A percentile compares a stretch with the other conserved stretches of the same genome.
phyloP scores from a whole-genome alignment of 2,329 filamentous ascomycete genomes.

The Thermoascus crustaceus region DNA sequence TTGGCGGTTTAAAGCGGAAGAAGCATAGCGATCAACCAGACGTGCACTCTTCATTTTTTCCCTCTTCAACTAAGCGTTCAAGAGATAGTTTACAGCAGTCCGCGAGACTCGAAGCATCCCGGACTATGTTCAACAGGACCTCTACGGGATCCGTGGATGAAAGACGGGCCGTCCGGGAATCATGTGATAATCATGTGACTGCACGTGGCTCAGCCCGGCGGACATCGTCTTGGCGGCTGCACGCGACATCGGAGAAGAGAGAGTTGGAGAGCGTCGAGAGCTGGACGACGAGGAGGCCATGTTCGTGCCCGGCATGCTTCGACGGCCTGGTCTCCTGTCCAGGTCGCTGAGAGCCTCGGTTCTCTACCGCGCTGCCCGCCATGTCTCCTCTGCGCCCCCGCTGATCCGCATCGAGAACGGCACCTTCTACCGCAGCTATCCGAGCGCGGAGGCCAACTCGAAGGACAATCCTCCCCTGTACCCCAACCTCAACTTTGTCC shows the following conservation, averaged over 20 bases:
- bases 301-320: conserved; percentile 19
- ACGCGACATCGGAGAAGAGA: no score
- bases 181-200: no score
- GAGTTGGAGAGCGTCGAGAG: conserved; percentile 2
- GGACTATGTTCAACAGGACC: no score
- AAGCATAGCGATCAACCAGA: no score
- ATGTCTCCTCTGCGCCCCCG: conserved; percentile 32
- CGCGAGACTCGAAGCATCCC: no score
- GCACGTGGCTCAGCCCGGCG: no score
- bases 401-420: conserved; percentile 67
- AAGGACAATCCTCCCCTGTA: conserved; percentile 66
- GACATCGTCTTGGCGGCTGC: no score
- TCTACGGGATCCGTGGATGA: no score
- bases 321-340: conserved; percentile 17
- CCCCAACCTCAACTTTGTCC: conserved; percentile 57
- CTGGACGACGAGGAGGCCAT: neutral
- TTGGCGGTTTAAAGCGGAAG: neutral
- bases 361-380: conserved; percentile 8
- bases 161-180: no score
- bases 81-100: neutral
- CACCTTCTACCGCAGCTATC: conserved; percentile 75
- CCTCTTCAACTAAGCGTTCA: neutral
- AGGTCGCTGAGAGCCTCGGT: conserved; percentile 7
- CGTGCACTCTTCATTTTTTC: neutral
- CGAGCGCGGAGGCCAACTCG: conserved; percentile 40